Evolutionary conservation across 2,329 filamentous ascomycete species (phyloP).

Genomic region (Hypoxylon sp.): DNA sequence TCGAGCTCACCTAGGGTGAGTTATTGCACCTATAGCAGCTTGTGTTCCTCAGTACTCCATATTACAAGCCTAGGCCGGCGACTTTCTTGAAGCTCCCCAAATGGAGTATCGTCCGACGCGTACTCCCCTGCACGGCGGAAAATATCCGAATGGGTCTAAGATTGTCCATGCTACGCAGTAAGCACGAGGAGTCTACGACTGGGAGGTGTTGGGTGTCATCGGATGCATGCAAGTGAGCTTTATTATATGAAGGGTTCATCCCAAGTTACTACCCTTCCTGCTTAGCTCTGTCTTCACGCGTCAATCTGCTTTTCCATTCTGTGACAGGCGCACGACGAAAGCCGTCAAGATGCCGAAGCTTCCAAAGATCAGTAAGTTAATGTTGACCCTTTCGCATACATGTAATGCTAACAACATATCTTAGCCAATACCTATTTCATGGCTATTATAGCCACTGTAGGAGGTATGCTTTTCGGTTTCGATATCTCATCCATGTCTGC

Average conservation of each 20-base stretch:
- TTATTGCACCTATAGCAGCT: slow-evolving; percentile 46
- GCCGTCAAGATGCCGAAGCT: slow-evolving; percentile 50
- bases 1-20: slow-evolving; percentile 35
- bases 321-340: slow-evolving; percentile 28
- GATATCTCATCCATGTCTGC: slow-evolving; percentile 72
- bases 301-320: slow-evolving; percentile 29
- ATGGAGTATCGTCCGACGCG: slow-evolving; percentile 37
- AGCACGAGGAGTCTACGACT: slow-evolving; percentile 27
- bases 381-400: slow-evolving; percentile 3
- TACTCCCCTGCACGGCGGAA: slow-evolving; percentile 29
- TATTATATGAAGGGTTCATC: slow-evolving; percentile 49
- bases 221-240: slow-evolving; percentile 43
- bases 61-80: slow-evolving; percentile 17
- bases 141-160: slow-evolving; percentile 41
- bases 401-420: slow-evolving; percentile 35
- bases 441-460: slow-evolving; percentile 52
- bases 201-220: slow-evolving; percentile 37
- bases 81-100: slow-evolving; percentile 31
- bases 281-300: slow-evolving; percentile 21
- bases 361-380: slow-evolving; percentile 52
- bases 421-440: slow-evolving; percentile 54
- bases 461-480: slow-evolving; percentile 64
- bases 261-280: slow-evolving; percentile 26
- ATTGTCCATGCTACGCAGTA: slow-evolving; percentile 36
- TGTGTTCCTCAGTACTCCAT: slow-evolving; percentile 22